Conservation (phyloP, 2,329 filamentous ascomycete species). For the Fusarium vanettenii region DNA sequence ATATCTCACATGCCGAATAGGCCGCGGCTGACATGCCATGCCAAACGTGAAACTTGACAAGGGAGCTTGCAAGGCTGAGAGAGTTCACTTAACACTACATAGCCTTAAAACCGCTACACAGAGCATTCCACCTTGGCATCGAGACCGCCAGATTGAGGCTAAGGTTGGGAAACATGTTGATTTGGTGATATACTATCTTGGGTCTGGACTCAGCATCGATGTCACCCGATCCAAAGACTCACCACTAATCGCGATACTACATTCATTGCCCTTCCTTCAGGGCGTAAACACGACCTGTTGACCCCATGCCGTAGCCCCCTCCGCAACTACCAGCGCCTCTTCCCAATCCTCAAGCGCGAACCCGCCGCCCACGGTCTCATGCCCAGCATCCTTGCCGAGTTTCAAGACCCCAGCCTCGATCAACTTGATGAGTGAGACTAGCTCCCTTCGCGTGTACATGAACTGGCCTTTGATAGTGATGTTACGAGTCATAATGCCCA, state of each 20-base stretch:
- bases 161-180: too few species aligned
- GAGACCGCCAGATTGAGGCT: too few species aligned
- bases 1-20: neutral
- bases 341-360: constrained; percentile 30
- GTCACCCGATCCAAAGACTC: neutral
- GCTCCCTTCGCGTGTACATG: constrained; percentile 26
- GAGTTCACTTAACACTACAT: too few species aligned
- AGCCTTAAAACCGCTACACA: too few species aligned
- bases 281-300: constrained; percentile 25
- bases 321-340: constrained; percentile 2
- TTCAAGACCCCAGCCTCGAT: constrained; percentile 23
- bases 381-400: constrained; percentile 23
- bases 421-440: constrained; percentile 25
- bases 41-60: too few species aligned
- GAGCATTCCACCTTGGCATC: too few species aligned
- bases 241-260: neutral
- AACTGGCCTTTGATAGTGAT: constrained; percentile 25
- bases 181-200: too few species aligned
- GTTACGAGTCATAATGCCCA: constrained; percentile 7
- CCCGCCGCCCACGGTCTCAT: constrained; percentile 9
- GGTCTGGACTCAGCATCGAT: neutral
- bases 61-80: too few species aligned
- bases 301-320: constrained; percentile 22
- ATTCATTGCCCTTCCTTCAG: neutral
- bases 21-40: neutral